Base-by-base conservation (phyloP, 2,329 filamentous ascomycete genomes). In the Hypomyces perniciosus region DNA sequence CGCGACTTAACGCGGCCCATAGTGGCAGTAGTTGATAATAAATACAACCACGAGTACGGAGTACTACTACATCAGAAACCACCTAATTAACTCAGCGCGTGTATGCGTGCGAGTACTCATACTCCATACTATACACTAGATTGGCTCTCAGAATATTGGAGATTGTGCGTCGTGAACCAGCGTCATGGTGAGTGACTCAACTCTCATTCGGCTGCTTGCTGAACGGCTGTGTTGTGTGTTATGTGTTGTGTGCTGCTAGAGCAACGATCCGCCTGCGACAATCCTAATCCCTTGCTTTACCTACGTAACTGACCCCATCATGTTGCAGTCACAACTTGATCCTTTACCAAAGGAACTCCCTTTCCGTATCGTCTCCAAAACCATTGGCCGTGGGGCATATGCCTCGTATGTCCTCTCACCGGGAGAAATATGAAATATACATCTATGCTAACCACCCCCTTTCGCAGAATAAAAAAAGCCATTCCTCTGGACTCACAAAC, bases 351-450 rank as follows among this genome's bases (percentile, higher is more conserved):
- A 64, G 55, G 83, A 96, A 63, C 78, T 99, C 45, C 93, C 93
- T 47, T 99, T 99, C 69, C 84, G 92, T 57, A 86, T 99, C 64
- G 81, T 99, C 62, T 97, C 93, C 54, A 93, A 93, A 68, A 99
- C 93, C 10, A 96, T 99, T 61, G 93, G 93, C 50, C 86, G 90
- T 66, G 93, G 93, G 61, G 93, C 93, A 61, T 99, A 99, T 78
- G 93, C 93, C 67, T 97, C 90, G 92, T 96, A 73, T 70, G 71
- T 71, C 44, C 51, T 42, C 37, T 45, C 5, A 26, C 31, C 30
- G 53, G 38, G 44, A 29, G 35, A 46, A 48, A 53, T 44, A 26
- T 57, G 60, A 34, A 37, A 51, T 45, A 29, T 4, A n/a, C 6
- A 13, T 26, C n/a, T 41, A 28, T 37, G 28, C 33, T 31, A 51